These are phyloP conservation scores for Cladosporium velox DNA, from an alignment of 2,329 filamentous ascomycete genomes.

Conservation along the genomic window DNA sequence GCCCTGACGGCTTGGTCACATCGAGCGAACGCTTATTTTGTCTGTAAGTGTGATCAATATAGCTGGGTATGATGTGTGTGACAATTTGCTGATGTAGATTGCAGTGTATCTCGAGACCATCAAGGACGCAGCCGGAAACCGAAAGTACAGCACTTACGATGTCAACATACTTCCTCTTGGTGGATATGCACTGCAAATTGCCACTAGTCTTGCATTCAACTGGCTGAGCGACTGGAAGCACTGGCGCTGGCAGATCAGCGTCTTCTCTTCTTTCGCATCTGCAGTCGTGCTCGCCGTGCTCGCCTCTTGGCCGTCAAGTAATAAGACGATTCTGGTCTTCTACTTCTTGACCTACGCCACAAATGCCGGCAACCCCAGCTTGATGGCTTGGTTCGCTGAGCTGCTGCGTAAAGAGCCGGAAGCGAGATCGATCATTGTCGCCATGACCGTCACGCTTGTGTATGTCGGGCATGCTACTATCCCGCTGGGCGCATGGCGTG, in stretches of 20 bases:
- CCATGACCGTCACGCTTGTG: conserved; percentile 6
- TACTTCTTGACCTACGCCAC: conserved; percentile 9
- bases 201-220: conserved; percentile 7
- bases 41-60: neutral
- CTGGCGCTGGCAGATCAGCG: conserved; percentile 12
- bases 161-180: conserved; percentile 10
- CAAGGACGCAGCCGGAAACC: neutral
- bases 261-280: neutral
- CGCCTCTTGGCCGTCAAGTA: neutral
- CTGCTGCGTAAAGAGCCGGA: conserved; percentile 2
- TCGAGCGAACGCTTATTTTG: conserved; percentile 4
- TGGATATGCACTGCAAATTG: neutral
- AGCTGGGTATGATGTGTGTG: too few species aligned
- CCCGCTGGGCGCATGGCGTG: conserved; percentile 2
- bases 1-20: conserved; percentile 4
- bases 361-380: conserved; percentile 2
- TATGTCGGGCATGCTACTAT: conserved; percentile 10
- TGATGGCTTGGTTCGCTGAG: conserved; percentile 13
- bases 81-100: neutral
- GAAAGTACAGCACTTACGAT: conserved; percentile 12
- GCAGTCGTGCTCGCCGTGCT: conserved; percentile 3
- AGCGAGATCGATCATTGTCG: neutral
- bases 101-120: conserved; percentile 8
- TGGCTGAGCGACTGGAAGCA: conserved; percentile 4
- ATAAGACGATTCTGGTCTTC: conserved; percentile 4